Percentiles rank a stretch among this genome's conserved stretches.
Evolutionary conservation across 345 rosid species (phyloP).

Genomic region (Pugionium dolabratum): DNA sequence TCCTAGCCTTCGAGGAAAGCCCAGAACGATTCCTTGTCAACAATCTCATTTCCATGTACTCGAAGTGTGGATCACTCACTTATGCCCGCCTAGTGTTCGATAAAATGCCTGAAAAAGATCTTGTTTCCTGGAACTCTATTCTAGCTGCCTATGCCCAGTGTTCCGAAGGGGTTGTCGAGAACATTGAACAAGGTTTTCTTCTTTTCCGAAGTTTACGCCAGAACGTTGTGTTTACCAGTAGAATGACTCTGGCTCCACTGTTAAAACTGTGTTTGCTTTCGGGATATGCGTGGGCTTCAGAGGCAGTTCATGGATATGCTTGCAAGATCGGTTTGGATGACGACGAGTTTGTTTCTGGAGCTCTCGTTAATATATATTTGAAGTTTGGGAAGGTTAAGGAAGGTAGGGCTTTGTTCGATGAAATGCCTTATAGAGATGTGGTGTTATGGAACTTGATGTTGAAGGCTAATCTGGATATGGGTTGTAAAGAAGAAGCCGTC

Average conservation of each 20-base stretch:
- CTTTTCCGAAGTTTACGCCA: conserved; percentile 46
- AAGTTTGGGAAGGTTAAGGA: conserved; percentile 52
- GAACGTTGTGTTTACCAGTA: conserved; percentile 41
- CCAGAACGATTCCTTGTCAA: conserved; percentile 55
- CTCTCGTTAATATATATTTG: conserved; percentile 54
- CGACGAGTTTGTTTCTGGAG: conserved; percentile 53
- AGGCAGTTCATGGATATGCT: conserved; percentile 58
- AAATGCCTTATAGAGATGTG: conserved; percentile 48
- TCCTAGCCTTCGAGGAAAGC: conserved; percentile 38
- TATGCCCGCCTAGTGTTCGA: conserved; percentile 60
- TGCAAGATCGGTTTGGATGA: conserved; percentile 52
- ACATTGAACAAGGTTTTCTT: conserved; percentile 42
- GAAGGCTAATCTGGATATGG: conserved; percentile 48
- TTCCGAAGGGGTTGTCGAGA: conserved; percentile 29
- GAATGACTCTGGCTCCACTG: conserved; percentile 55
- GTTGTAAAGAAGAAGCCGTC: conserved; percentile 44
- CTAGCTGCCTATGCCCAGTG: conserved; percentile 56
- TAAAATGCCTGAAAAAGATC: conserved; percentile 50
- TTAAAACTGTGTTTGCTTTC: conserved; percentile 55
- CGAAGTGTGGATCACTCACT: conserved; percentile 52
- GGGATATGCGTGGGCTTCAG: conserved; percentile 51
- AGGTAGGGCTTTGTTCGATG: conserved; percentile 52
- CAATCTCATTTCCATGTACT: conserved; percentile 55
- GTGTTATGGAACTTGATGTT: conserved; percentile 69
- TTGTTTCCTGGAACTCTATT: conserved; percentile 61